These are phyloP conservation scores for Suillus hirtellus DNA, from an alignment of 768 basidiomycete genomes.

Conservation along the genomic window DNA sequence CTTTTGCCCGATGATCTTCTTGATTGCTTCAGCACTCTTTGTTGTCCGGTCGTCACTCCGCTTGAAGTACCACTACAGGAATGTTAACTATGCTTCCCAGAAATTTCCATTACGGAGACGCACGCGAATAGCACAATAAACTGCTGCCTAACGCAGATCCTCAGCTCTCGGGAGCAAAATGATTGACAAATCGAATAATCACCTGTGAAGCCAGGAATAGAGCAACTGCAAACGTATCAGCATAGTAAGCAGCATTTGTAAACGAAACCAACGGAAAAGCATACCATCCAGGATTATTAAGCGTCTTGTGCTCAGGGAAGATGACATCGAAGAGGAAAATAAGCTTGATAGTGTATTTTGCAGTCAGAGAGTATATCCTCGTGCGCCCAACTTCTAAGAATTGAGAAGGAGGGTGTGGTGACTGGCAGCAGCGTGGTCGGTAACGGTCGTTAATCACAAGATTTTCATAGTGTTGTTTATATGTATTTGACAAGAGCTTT, in stretches of 20 bases:
- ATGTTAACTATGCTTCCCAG: not conserved
- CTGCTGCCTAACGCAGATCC: not conserved
- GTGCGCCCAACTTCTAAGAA: not conserved
- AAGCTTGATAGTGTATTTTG: not conserved
- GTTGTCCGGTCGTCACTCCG: not conserved
- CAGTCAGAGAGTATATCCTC: not conserved
- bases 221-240: constrained; percentile 1
- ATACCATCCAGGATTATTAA: constrained; percentile 2
- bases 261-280: not conserved
- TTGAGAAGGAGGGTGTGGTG: not conserved
- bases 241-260: no score
- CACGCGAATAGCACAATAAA: constrained; percentile 5
- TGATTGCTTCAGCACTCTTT: constrained; percentile 5
- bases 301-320: constrained; percentile 5
- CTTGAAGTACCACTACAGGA: not conserved
- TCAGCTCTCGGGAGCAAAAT: not conserved
- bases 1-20: constrained; percentile 48
- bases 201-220: constrained; percentile 7
- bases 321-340: not conserved
- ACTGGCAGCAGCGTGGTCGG: not conserved
- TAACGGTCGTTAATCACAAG: not conserved
- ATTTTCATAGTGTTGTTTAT: not conserved
- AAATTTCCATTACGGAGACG: not conserved
- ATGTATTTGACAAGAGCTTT: constrained; percentile 1
- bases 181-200: not conserved